Evolutionary conservation across 768 basidiomycete genomes (phyloP).

Genomic region (Mrakia blollopis): DNA sequence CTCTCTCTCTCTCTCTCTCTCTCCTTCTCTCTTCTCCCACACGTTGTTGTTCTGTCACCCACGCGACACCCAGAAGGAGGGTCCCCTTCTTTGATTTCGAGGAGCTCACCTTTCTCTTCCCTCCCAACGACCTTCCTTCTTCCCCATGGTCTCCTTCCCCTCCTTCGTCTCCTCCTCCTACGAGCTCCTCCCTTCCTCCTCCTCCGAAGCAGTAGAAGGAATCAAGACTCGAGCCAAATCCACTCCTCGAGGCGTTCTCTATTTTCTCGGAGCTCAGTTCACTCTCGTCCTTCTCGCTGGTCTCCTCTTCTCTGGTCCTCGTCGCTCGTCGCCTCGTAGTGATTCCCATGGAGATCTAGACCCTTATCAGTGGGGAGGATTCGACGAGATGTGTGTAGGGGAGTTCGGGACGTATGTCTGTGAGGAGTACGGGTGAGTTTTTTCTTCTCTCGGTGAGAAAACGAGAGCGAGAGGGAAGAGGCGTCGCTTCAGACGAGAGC

Average conservation of each 20-base stretch:
- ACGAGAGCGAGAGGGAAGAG: background rate
- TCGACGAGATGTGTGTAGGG: background rate
- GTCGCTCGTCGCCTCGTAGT: background rate
- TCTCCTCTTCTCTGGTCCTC: conserved; percentile 6
- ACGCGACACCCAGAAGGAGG: background rate
- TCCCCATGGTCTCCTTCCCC: background rate
- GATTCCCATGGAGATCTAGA: background rate
- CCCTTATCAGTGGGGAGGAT: background rate
- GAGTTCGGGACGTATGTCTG: conserved; percentile 14
- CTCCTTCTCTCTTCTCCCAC: too few species aligned
- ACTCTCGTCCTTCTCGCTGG: background rate
- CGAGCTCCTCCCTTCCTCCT: background rate
- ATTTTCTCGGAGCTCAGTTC: background rate
- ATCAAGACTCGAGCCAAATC: background rate
- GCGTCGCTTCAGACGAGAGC: background rate
- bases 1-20: too few species aligned
- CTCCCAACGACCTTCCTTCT: background rate
- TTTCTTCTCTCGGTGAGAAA: background rate
- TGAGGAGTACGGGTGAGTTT: conserved; percentile 5
- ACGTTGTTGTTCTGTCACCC: background rate
- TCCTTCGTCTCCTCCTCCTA: background rate
- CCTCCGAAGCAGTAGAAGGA: background rate
- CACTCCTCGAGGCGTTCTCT: background rate
- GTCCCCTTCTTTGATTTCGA: background rate
- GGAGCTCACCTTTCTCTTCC: background rate